Base-by-base conservation (phyloP, 2,329 filamentous ascomycete genomes). In the Incumbomyces lentus region DNA sequence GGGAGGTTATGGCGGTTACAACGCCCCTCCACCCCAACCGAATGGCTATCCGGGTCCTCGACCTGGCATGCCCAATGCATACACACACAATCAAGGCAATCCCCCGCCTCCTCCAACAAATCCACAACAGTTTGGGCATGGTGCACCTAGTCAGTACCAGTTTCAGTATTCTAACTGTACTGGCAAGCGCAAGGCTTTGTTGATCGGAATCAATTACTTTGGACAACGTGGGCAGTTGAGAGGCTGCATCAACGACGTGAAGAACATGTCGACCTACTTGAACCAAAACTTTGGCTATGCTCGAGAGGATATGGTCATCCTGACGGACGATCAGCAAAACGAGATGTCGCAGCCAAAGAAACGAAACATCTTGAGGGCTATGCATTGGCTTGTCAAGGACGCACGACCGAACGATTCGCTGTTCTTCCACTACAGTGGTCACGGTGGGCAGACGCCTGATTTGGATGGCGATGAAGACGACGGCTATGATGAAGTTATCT, bases 311-410 rank as follows among this genome's bases (percentile, higher is more conserved):
- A 96, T 96, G 90, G 90, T 96, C 16, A 82, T 92, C 52, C 75
- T 96, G 62, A 95, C 90, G 33, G 90, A 96, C 62, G 90, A 96
- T 63, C 89, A 95, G 69, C 87, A 95, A 64, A 95, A 95, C 58
- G 86, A 87, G 19, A 94, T 95, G 85, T 94, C 87, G 67, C 87
- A 95, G 68, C 90, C 90, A 7, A 95, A 88, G 4, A 95, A 95
- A 66, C 84, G 86, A 56, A 96, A 96, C 62, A 94, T 96, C 47
- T 67, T 96, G 32, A 79, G 90, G 44, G 90, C 90, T 26, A 96
- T 96, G 90, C 89, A 95, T 63, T 96, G 90, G 90, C 71, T 96
- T 16, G 87, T 95, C 48, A 95, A 95, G 68, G 89, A 95, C 61
- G 89, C 90, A 3, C 78, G 78, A 48, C 85, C 88, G 0, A 94